Evolutionary conservation across 2,329 filamentous ascomycete genomes (phyloP).

Genomic region (Penicillium digitatum): DNA sequence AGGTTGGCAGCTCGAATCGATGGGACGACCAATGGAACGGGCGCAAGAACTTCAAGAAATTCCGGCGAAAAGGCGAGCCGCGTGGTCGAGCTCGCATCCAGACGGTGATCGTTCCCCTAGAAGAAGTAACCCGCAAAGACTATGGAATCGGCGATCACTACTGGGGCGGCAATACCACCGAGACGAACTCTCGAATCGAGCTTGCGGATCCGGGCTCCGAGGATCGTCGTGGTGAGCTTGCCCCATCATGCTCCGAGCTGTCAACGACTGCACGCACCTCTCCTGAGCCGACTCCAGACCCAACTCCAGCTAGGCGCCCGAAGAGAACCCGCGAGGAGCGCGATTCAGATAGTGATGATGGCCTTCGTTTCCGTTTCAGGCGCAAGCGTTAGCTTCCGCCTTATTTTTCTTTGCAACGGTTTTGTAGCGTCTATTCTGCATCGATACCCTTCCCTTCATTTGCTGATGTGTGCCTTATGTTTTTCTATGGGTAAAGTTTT

Average conservation of each 20-base stretch:
- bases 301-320: constrained; percentile 24
- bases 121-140: constrained; percentile 66
- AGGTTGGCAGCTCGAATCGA: constrained; percentile 52
- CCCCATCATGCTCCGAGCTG: constrained; percentile 10
- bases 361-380: constrained; percentile 54
- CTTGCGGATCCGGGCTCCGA: constrained; percentile 19
- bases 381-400: constrained; percentile 35
- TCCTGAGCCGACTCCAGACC: constrained; percentile 18
- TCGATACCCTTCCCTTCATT: constrained; percentile 13
- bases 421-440: constrained; percentile 11
- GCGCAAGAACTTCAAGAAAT: constrained; percentile 92
- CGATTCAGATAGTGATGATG: constrained; percentile 56
- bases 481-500: not conserved
- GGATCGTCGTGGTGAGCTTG: constrained; percentile 6
- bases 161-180: constrained; percentile 50
- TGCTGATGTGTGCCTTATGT: not conserved
- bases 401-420: not conserved
- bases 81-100: constrained; percentile 43
- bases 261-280: constrained; percentile 6
- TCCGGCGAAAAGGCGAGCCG: constrained; percentile 46
- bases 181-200: constrained; percentile 12
- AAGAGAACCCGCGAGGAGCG: constrained; percentile 37
- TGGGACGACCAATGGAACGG: constrained; percentile 94
- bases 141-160: constrained; percentile 73
- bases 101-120: constrained; percentile 64